A percentile compares a stretch with the other conserved stretches of the same genome.
These are phyloP conservation scores for Yamadazyma dushanensis DNA, from an alignment of 1,139 yeast species.

Conservation along the genomic window DNA sequence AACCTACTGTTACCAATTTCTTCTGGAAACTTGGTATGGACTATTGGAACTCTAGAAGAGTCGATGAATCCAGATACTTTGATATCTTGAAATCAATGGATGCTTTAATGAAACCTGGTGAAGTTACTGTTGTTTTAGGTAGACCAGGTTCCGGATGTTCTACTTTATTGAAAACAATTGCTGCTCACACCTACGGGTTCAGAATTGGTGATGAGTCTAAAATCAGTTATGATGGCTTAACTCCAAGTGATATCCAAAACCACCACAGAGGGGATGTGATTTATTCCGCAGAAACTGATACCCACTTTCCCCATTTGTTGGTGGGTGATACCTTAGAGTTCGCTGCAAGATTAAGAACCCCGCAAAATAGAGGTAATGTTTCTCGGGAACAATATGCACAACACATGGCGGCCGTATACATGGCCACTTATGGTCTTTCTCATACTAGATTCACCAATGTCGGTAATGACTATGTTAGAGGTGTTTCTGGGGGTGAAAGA, in stretches of 20 bases:
- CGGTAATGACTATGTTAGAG: conserved; percentile 38
- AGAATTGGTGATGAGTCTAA: conserved; percentile 27
- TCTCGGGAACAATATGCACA: conserved; percentile 40
- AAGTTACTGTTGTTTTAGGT: conserved; percentile 36
- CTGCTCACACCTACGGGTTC: conserved; percentile 38
- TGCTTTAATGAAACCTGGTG: conserved; percentile 34
- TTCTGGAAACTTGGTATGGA: conserved; percentile 25
- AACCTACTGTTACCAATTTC: conserved; percentile 64
- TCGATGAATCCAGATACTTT: conserved; percentile 20
- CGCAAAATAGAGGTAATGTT: conserved; percentile 38
- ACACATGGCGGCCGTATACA: conserved; percentile 43
- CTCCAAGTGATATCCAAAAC: conserved; percentile 47
- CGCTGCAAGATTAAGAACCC: conserved; percentile 44
- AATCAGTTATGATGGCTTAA: conserved; percentile 50
- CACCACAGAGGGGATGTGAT: conserved; percentile 50
- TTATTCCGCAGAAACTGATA: conserved; percentile 54
- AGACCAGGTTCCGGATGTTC: conserved; percentile 42
- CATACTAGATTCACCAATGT: conserved; percentile 37
- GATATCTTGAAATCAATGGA: conserved; percentile 38
- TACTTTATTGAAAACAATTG: conserved; percentile 34
- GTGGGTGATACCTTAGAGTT: conserved; percentile 53
- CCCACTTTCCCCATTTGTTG: conserved; percentile 53
- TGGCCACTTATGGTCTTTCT: conserved; percentile 43
- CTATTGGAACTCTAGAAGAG: conserved; percentile 11
- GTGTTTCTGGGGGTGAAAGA: conserved; percentile 48